Base-by-base conservation (phyloP, 73 alveolate species). In the Symbiodinium pilosum region DNA sequence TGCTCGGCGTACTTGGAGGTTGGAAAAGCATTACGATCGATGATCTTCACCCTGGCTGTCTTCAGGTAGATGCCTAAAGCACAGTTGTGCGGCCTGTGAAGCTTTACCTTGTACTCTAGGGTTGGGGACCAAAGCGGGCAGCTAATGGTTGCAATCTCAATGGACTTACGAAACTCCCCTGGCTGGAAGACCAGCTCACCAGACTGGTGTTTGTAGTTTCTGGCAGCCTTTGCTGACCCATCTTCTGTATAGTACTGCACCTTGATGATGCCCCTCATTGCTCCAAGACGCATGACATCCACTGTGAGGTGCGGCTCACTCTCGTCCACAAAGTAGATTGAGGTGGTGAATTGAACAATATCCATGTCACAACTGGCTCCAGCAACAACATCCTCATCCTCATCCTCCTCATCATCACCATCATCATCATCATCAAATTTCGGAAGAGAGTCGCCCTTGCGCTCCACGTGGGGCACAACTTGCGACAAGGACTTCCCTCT, bases 251-350 rank as follows among this genome's bases (percentile, higher is more conserved):
- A n/a, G 38, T 52, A 86, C 21, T 26, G n/a, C 94, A 86, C 94
- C 40, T 71, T 32, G 81, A 86, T 34, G 64, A 83, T 86, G 43
- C 54, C 94, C 94, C 40, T 86, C 94, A 86, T 86, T 5, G 94
- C 56, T 39, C 94, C 94, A 6, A 86, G 83, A 86, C 94, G 94
- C 94, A 86, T 86, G 56, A 86, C 28, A 43, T 86, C 94, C 26
- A 86, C 52, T 51, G 94, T 86, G 83, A 86, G 64, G 94, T 84
- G 93, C 41, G 94, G 36, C 36, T 86, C 94, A 12, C 52, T 18
- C 64, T 86, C 94, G 43, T 86, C 94, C n/a, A 86, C 94, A 51
- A 86, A 86, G 52, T 86, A 86, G 84, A 86, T 86, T 32, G 94
- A 52, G 30, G 94, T 86, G 52, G 94, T 86, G 54, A 86, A 86